These are phyloP conservation scores for Diatrype stigma DNA, from an alignment of 2,329 filamentous ascomycete genomes.

Conservation along the genomic window DNA sequence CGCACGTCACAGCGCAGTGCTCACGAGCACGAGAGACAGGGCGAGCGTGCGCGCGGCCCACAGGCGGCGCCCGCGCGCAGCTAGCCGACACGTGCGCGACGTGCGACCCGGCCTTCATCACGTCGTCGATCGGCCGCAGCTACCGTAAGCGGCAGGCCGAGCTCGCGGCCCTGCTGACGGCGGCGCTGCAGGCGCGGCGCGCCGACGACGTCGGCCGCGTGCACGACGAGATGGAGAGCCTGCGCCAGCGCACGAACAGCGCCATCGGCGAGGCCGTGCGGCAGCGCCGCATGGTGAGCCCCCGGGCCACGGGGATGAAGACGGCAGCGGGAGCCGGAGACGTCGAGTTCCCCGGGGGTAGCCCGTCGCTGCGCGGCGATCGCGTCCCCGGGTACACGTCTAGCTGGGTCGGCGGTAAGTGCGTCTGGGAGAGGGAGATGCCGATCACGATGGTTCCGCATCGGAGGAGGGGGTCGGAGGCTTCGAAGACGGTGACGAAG, in stretches of 20 bases:
- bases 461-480: too few relatives aligned
- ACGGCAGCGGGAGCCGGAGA: too few relatives aligned
- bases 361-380: too few relatives aligned
- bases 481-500: too few relatives aligned
- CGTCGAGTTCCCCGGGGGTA: neutral
- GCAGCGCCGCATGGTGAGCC: neutral
- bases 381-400: neutral
- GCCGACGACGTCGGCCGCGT: constrained; percentile 1
- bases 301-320: too few relatives aligned
- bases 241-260: neutral
- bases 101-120: constrained; percentile 28
- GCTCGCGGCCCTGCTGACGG: constrained; percentile 23
- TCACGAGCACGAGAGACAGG: neutral
- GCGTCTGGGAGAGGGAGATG: constrained; percentile 5
- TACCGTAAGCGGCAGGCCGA: constrained; percentile 13
- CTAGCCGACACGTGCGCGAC: constrained; percentile 33
- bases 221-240: neutral
- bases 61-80: constrained; percentile 10
- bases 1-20: constrained; percentile 11
- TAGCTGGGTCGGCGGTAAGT: constrained; percentile 11
- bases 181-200: constrained; percentile 14
- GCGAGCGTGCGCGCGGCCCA: constrained; percentile 3
- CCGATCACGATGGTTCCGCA: too few relatives aligned
- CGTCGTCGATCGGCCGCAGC: neutral
- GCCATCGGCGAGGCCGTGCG: neutral